Evolutionary conservation across 2,329 filamentous ascomycete species (phyloP), one percentile per base, ranked within the genome.

Genomic region (Beauveria caledonica): DNA sequence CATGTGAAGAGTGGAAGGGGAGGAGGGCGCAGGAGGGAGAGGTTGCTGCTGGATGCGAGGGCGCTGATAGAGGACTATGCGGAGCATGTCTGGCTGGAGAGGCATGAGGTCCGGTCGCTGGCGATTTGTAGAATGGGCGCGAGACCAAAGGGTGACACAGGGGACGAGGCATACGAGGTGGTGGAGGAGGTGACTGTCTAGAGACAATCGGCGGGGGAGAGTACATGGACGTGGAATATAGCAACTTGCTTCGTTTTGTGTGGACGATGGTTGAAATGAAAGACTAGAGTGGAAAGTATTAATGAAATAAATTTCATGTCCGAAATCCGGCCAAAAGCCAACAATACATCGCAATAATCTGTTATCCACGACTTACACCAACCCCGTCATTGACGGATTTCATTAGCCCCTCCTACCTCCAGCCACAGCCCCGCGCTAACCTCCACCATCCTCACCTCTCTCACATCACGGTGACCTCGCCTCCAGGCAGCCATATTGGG

Each of bases 81-180:
- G 39, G 83, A 85, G 40, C 85, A 86, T 64, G 72, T 85, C 0
- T 97, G 92, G 90, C 85, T 89, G 66, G 77, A 84, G 58, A 75
- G 84, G 55, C 76, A 93, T 25, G 75, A 77, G 17, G 70, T 96
- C n/a, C 84, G 90, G 60, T 82, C 78, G 62, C 74, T 97, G 45
- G 86, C 87, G 53, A 86, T 97, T 42, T 97, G 91, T 70, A 86
- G 84, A 69, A 96, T 97, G 92, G 91, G 92, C 0, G 91, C 91
- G 10, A 88, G 86, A 77, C 85, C 82, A 66, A 75, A 76, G 19
- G 72, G 84, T 29, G 76, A 81, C 8, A 74, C 80, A 2, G 81
- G 79, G 10, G 80, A 82, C 58, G 77, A 76, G 64, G 78, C 71
- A 13, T 85, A 85, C 62, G 79, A 81, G 63, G 78, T 81, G 9